Evolutionary conservation across 306 rosid species (phyloP), one percentile per base, ranked within the genome.

Genomic region (Vachellia pachyceras): DNA sequence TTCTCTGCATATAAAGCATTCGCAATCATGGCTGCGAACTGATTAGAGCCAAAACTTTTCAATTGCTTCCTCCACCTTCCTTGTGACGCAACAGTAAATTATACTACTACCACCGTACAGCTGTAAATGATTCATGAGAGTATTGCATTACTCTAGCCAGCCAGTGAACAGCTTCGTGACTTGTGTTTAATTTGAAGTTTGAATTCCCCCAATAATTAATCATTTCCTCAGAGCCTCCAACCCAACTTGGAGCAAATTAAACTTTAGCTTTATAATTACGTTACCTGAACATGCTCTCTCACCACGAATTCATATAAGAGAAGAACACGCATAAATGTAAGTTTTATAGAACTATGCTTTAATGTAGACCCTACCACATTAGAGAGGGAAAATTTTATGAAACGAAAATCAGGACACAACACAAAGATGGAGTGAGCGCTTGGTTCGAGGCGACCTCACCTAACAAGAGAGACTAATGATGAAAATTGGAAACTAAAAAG

Each of bases 71-170:
- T 76, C 40, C 72, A 2, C 39, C 75, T 4, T 10, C 36, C 33
- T 87, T 85, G 90, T 86, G 90, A 86, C 54, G 58, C 77, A 69
- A 77, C 39, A 78, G 81, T 69, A 55, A 68, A 22, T 29, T 29
- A 29, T 37, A 18, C 4, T 44, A 44, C 4, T 18, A 39, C 10
- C 33, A 29, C 33, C 33, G 33, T 25, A 4, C 15, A 60, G 3
- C n/a, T n/a, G n/a, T 10, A 61, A 11, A 61, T 61, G 67, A 52
- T 39, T 76, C 37, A 33, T 23, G 69, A 55, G 55, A 18, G 7
- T 2, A 7, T 13, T 60, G 83, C 36, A 18, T 52, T 52, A 22
- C 36, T 41, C 64, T 68, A 44, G 76, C 78, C 57, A 44, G 76
- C 78, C 57, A 76, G 70, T 52, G 22, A 37, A 80, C 20, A 17